phyloP scores from a whole-genome alignment of 2,329 filamentous ascomycete genomes.

The Paracoccidioides lutzii region DNA sequence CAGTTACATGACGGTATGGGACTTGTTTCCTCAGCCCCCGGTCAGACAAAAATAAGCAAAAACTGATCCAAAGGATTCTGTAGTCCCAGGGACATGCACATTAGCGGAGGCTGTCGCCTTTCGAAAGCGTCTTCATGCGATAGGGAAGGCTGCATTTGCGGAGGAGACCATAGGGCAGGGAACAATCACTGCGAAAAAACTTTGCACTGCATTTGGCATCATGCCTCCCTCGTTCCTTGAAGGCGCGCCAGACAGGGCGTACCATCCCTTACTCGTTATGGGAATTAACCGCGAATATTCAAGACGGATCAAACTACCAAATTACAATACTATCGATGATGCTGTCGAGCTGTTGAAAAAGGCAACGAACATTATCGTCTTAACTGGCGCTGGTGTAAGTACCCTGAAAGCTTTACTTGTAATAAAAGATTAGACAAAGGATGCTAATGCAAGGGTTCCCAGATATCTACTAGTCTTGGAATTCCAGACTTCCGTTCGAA shows the following conservation, averaged over 20 bases:
- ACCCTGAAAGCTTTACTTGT: not conserved
- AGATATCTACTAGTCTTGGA: constrained; percentile 87
- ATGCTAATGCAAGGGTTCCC: constrained; percentile 4
- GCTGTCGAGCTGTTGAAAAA: constrained; percentile 63
- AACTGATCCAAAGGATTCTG: constrained; percentile 1
- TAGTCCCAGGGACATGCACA: constrained; percentile 46
- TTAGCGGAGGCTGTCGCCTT: constrained; percentile 56
- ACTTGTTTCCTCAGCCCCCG: not conserved
- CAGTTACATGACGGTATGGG: constrained; percentile 29
- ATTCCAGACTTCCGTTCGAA: constrained; percentile 96
- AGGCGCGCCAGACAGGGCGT: constrained; percentile 57
- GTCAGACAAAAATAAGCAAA: not conserved
- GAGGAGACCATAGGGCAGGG: constrained; percentile 56
- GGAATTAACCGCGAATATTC: constrained; percentile 69
- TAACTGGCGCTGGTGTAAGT: constrained; percentile 71
- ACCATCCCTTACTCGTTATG: constrained; percentile 60
- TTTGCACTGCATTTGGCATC: constrained; percentile 77
- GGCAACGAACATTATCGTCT: constrained; percentile 74
- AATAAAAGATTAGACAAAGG: not conserved
- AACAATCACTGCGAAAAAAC: constrained; percentile 62
- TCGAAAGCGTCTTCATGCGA: constrained; percentile 56
- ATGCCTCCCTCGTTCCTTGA: constrained; percentile 61
- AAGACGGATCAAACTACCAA: constrained; percentile 63
- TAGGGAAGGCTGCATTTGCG: constrained; percentile 69
- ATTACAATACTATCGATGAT: constrained; percentile 79